Conservation (phyloP, 495 filamentous ascomycete genomes). For the Tuber indicum region DNA sequence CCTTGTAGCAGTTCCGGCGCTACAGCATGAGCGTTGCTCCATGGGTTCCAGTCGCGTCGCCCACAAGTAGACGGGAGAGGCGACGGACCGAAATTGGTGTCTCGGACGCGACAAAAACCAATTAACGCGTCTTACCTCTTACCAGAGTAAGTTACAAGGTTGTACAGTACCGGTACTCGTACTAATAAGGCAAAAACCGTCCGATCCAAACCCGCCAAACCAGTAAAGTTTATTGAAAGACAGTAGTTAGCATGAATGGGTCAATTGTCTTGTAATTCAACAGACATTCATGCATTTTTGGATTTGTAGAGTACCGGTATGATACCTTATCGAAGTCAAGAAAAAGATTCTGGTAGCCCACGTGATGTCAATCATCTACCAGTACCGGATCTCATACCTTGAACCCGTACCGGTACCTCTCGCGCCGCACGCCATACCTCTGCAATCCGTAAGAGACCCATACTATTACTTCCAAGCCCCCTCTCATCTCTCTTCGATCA, state of each 20-base stretch:
- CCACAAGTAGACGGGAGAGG: neutral
- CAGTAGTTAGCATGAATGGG: neutral
- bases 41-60: neutral
- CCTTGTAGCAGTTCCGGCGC: neutral
- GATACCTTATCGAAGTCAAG: neutral
- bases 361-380: neutral
- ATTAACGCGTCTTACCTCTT: constrained; percentile 25
- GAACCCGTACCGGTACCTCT: neutral
- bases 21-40: neutral
- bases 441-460: neutral
- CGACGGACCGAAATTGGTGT: neutral
- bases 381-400: neutral
- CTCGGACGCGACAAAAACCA: constrained; percentile 23
- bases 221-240: neutral
- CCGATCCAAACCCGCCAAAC: neutral
- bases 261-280: neutral
- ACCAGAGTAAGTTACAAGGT: neutral
- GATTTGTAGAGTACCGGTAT: neutral
- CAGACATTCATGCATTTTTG: neutral
- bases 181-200: neutral
- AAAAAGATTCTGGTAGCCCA: neutral
- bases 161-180: neutral
- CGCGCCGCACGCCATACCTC: neutral
- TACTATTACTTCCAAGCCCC: neutral
- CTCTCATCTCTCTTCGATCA: neutral